Percentiles rank a stretch among this genome's conserved stretches.
Evolutionary conservation across 78 protist species (phyloP).

Genomic region (Trichosphaerium sp.): DNA sequence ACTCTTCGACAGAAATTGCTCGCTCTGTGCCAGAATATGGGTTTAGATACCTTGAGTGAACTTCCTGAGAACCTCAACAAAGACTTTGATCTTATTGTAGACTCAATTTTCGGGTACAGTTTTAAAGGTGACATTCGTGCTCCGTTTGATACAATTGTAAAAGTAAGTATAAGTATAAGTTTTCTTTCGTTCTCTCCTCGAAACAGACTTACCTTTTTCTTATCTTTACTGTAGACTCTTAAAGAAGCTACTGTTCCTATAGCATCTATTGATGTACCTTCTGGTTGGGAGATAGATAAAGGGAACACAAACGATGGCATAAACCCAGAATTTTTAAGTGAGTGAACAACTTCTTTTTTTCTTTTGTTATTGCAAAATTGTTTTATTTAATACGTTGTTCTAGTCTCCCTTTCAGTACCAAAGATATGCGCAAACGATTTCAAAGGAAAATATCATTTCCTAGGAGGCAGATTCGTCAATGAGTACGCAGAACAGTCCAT

Average conservation of each 20-base stretch:
- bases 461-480: conserved; percentile 80
- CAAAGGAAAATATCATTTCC: conserved; percentile 55
- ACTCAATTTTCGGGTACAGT: conserved; percentile 76
- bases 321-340: not conserved
- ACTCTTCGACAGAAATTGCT: not conserved
- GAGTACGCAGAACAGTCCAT: not conserved
- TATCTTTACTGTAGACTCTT: too few species aligned
- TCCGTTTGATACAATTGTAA: conserved; percentile 50
- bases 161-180: not conserved
- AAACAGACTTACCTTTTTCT: too few species aligned
- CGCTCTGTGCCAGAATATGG: conserved; percentile 1
- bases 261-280: conserved; percentile 73
- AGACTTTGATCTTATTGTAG: conserved; percentile 52
- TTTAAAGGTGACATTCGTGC: conserved; percentile 66
- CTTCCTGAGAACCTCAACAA: not conserved
- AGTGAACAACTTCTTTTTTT: not conserved
- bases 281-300: conserved; percentile 82
- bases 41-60: not conserved
- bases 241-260: conserved; percentile 4
- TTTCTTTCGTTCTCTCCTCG: too few species aligned
- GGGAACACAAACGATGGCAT: conserved; percentile 10
- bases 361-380: not conserved
- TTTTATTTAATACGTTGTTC: not conserved
- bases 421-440: conserved; percentile 59
- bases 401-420: conserved; percentile 71